phyloP scores from a whole-genome alignment of 192 early-diverging fungal species.

The Allomyces macrogynus region DNA sequence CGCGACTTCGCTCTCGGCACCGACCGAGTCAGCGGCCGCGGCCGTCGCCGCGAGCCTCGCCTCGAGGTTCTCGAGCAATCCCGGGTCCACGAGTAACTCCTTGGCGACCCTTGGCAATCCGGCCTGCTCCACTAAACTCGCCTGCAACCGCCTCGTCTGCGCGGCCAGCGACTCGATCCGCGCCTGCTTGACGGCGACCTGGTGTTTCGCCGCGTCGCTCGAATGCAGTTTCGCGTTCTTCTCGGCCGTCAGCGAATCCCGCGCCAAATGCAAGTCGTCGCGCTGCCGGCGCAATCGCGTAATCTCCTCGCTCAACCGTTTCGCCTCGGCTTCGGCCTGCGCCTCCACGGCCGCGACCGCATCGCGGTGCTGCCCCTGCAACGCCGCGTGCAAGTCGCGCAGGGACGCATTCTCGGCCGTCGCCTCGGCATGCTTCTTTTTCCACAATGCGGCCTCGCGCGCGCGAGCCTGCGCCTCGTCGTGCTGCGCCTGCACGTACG shows the following conservation, averaged over 20 bases:
- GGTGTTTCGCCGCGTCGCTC: not conserved
- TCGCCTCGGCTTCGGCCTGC: not conserved
- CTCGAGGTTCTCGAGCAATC: too few relatives aligned
- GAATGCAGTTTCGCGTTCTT: too few relatives aligned
- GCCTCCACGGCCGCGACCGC: not conserved
- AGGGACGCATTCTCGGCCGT: too few relatives aligned
- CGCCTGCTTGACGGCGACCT: not conserved
- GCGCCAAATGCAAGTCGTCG: not conserved
- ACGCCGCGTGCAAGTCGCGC: not conserved
- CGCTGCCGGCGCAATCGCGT: not conserved
- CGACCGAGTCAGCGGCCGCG: not conserved
- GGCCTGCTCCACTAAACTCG: not conserved
- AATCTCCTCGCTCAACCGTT: not conserved
- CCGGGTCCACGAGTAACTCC: too few relatives aligned
- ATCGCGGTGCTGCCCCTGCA: not conserved
- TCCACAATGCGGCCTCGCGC: too few relatives aligned
- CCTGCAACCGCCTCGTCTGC: not conserved
- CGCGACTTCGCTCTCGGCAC: not conserved
- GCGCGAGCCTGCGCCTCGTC: too few relatives aligned
- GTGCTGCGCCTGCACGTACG: too few relatives aligned
- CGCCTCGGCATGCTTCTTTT: too few relatives aligned
- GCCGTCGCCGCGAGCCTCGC: too few relatives aligned
- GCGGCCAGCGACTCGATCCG: not conserved
- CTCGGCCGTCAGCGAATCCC: not conserved
- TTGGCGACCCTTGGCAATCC: not conserved